A percentile compares a stretch with the other conserved stretches of the same genome.
phyloP scores from a whole-genome alignment of 352 stramenopile species.

The Pythium dissotocum region DNA sequence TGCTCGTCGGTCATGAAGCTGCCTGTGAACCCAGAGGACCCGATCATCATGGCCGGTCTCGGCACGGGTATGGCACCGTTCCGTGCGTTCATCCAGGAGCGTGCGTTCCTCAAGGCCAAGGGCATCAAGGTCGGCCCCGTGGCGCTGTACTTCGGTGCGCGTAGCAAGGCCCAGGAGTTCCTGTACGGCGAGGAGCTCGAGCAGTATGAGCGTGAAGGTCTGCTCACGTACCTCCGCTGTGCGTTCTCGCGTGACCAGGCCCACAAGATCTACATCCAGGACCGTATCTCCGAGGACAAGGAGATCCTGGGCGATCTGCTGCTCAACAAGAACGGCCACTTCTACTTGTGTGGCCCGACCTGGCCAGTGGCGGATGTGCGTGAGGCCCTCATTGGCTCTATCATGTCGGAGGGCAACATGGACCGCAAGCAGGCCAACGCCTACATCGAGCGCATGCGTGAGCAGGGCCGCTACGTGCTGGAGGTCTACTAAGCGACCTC shows the following conservation, averaged over 20 bases:
- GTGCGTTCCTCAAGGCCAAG: slow-evolving; percentile 66
- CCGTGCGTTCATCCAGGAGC: slow-evolving; percentile 90
- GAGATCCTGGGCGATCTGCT: slow-evolving; percentile 69
- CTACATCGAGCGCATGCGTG: slow-evolving; percentile 77
- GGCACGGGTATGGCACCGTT: slow-evolving; percentile 90
- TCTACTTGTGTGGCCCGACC: slow-evolving; percentile 85
- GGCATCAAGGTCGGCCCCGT: slow-evolving; percentile 73
- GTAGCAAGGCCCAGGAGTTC: slow-evolving; percentile 92
- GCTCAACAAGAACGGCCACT: slow-evolving; percentile 77
- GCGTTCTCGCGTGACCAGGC: slow-evolving; percentile 89
- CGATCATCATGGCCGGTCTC: slow-evolving; percentile 86
- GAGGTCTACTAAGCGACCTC: slow-evolving; percentile 72
- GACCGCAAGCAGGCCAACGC: slow-evolving; percentile 71
- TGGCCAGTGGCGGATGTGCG: slow-evolving; percentile 79
- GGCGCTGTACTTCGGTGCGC: slow-evolving; percentile 95
- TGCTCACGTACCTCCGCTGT: slow-evolving; percentile 83
- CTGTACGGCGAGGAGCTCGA: slow-evolving; percentile 94
- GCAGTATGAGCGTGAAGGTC: slow-evolving; percentile 75
- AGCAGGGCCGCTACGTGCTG: slow-evolving; percentile 79
- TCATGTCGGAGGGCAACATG: slow-evolving; percentile 50
- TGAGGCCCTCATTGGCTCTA: slow-evolving; percentile 61
- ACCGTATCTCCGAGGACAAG: slow-evolving; percentile 85
- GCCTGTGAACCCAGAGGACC: slow-evolving; percentile 58
- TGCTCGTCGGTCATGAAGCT: slow-evolving; percentile 83
- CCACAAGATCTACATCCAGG: slow-evolving; percentile 91